Evolutionary conservation across 441 rosid species (phyloP), one percentile per base, ranked within the genome.

Genomic region (Dalechampia spathulata): DNA sequence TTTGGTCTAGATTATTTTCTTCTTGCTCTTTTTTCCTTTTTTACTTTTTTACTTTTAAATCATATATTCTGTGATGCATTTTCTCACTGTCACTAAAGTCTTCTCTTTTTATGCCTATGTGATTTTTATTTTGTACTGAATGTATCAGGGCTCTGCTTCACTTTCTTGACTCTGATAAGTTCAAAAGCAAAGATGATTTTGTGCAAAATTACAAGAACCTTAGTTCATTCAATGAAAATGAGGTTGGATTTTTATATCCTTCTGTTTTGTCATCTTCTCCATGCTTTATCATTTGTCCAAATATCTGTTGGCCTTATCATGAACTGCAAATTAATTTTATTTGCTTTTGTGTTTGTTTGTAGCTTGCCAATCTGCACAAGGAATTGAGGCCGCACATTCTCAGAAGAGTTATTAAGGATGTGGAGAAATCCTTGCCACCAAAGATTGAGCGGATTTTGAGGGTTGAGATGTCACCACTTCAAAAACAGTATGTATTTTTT

Each of bases 381-480:
- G 99, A 95, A 71, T 75, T 95, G 81, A 83, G 97, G 83, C 99
- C 99, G 57, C 99, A 95, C 73, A 88, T 95, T 67, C 85, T 95
- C 55, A 80, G 99, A 62, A 89, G 99, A 81, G 97, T 95, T 37
- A 95, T 95, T 66, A 95, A 95, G 78, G 99, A 95, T 68, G 99
- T 95, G 25, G 99, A 95, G 72, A 95, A 95, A 78, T 91, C 97
- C 55, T 78, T 95, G 76, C 99, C 99, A 53, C 99, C 99, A 17
- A 95, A 95, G 77, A 86, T 88, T 66, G 99, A 95, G 80, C 96
- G 99, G 48, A 91, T 95, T 65, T 81, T 95, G 72, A 85, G 99
- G 82, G 95, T 95, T 65, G 99, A 91, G 75, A 95, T 95, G 99
- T 95, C 99, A 49, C 99, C 97, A 64, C 90, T 95, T 61, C 99